Evolutionary conservation across 2,329 filamentous ascomycete species (phyloP).

Genomic region (Albifimbria verrucaria): DNA sequence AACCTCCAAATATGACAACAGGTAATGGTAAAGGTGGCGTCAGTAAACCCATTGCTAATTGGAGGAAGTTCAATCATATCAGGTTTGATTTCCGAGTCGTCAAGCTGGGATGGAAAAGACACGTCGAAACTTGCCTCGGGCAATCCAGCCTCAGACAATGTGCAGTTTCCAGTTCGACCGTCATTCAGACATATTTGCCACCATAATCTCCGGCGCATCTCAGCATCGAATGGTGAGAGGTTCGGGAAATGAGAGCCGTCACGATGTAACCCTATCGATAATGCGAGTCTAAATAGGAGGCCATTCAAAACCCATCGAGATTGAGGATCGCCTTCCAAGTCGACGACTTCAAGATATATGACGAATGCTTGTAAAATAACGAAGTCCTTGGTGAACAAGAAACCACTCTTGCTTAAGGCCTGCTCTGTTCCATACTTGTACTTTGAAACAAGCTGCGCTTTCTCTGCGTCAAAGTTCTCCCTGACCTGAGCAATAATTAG

Average conservation of each 20-base stretch:
- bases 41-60: background rate
- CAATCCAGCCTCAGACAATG: slow-evolving; percentile 14
- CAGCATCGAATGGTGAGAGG: slow-evolving; percentile 9
- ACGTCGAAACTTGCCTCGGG: slow-evolving; percentile 32
- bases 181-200: slow-evolving; percentile 27
- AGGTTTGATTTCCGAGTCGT: slow-evolving; percentile 21
- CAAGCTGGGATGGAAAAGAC: slow-evolving; percentile 36
- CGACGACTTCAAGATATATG: slow-evolving; percentile 20
- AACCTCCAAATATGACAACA: too few relatives aligned
- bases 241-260: background rate
- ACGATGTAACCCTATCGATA: slow-evolving; percentile 14
- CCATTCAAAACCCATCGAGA: slow-evolving; percentile 21
- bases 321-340: slow-evolving; percentile 15
- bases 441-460: slow-evolving; percentile 11
- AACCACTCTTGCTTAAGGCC: slow-evolving; percentile 17
- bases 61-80: background rate
- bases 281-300: slow-evolving; percentile 19
- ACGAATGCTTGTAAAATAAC: slow-evolving; percentile 20
- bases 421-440: slow-evolving; percentile 20
- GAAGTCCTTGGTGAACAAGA: slow-evolving; percentile 17
- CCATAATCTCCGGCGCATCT: slow-evolving; percentile 21
- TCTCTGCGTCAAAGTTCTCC: slow-evolving; percentile 14
- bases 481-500: background rate
- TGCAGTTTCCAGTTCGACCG: slow-evolving; percentile 9
- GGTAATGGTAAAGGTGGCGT: background rate